phyloP scores from a whole-genome alignment of 805 yeast genomes.

The Metahyphopichia silvanorum region DNA sequence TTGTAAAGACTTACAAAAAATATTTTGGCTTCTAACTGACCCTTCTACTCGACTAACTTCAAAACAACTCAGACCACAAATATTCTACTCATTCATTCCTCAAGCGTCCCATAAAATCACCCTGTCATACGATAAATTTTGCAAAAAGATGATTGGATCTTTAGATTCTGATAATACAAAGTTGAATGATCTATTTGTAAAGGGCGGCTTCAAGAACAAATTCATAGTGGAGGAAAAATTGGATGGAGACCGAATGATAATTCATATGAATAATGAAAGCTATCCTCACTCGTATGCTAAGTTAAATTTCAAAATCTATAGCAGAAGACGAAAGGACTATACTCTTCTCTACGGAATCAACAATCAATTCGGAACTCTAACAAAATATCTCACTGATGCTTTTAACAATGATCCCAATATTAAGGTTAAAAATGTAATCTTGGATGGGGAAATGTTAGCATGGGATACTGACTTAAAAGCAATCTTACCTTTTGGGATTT shows the following conservation, averaged over 20 bases:
- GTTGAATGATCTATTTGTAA: constrained; percentile 13
- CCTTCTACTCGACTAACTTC: constrained; percentile 42
- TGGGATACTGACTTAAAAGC: constrained; percentile 59
- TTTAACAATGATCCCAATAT: constrained; percentile 25
- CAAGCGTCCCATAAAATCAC: constrained; percentile 64
- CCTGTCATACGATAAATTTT: constrained; percentile 47
- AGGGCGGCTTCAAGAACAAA: constrained; percentile 13
- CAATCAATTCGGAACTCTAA: constrained; percentile 48
- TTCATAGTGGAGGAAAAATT: constrained; percentile 85
- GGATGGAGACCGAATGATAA: constrained; percentile 87
- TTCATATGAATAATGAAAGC: constrained; percentile 53
- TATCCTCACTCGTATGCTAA: constrained; percentile 1
- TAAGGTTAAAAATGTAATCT: constrained; percentile 35
- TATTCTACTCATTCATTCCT: constrained; percentile 65
- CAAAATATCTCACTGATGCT: constrained; percentile 45
- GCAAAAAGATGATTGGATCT: constrained; percentile 33
- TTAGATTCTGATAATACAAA: constrained; percentile 9
- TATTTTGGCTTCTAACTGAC: constrained; percentile 57
- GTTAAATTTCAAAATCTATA: constrained; percentile 45
- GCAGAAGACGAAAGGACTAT: constrained; percentile 72
- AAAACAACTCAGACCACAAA: constrained; percentile 38
- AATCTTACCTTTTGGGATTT: constrained; percentile 76
- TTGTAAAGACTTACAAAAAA: constrained; percentile 59
- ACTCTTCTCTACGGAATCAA: constrained; percentile 65
- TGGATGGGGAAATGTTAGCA: constrained; percentile 95